These are phyloP conservation scores for Hirschioporus abietinus DNA, from an alignment of 768 basidiomycete species.

Conservation along the genomic window DNA sequence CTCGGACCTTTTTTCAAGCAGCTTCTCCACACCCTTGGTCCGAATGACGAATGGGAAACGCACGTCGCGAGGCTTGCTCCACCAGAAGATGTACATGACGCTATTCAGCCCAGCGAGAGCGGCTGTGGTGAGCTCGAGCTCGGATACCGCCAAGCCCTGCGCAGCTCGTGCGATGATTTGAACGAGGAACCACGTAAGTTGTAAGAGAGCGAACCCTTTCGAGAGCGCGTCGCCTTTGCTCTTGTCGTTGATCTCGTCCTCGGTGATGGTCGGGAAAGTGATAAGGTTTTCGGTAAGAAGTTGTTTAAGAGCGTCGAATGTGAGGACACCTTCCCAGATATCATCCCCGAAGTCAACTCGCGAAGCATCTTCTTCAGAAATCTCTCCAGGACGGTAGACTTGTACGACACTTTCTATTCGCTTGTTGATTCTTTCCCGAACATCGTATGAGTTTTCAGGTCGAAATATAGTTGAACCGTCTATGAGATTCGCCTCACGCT, in stretches of 20 bases:
- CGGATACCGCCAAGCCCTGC: not conserved
- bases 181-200: not conserved
- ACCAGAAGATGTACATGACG: conserved; percentile 9
- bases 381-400: too few species aligned
- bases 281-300: not conserved
- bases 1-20: not conserved
- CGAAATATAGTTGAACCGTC: too few species aligned
- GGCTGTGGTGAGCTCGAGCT: not conserved
- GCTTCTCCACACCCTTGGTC: not conserved
- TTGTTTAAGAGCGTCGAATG: not conserved
- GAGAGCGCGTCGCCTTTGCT: not conserved
- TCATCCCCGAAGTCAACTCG: not conserved
- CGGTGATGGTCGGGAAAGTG: not conserved
- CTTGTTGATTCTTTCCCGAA: too few species aligned
- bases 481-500: too few species aligned
- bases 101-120: not conserved
- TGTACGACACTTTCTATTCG: too few species aligned
- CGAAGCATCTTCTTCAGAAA: too few species aligned
- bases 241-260: not conserved
- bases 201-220: not conserved
- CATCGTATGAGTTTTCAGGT: too few species aligned
- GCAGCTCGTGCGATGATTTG: not conserved
- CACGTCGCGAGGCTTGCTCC: conserved; percentile 10
- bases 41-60: conserved; percentile 2
- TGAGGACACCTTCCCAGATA: not conserved